phyloP scores from a whole-genome alignment of 2,329 filamentous ascomycete species.

The Knoxdaviesia proteae region DNA sequence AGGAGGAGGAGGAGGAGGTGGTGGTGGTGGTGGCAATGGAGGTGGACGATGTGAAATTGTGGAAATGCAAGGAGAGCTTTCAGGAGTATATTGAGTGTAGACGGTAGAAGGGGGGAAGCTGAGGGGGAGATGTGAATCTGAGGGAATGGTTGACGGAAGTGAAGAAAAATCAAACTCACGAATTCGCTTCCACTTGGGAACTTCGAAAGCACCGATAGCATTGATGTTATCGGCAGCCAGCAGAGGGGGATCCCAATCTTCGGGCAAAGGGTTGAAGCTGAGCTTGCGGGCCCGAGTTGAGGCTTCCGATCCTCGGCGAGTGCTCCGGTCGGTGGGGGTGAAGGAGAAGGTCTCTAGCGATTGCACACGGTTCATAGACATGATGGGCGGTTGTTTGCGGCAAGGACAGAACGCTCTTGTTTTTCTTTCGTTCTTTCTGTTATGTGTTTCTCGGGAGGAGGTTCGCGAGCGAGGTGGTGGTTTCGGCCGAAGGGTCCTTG shows the following conservation, averaged over 20 bases:
- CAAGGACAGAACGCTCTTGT: not conserved
- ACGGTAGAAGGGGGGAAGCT: too few relatives aligned
- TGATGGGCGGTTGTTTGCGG: constrained; percentile 8
- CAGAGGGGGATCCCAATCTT: constrained; percentile 25
- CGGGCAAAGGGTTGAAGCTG: constrained; percentile 32
- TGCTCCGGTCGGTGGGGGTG: constrained; percentile 14
- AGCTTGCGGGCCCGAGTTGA: constrained; percentile 26
- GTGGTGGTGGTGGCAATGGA: too few relatives aligned
- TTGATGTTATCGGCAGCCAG: constrained; percentile 19
- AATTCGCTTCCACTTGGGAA: constrained; percentile 30
- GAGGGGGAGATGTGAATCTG: not conserved
- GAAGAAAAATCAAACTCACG: constrained; percentile 15
- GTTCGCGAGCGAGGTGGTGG: too few relatives aligned
- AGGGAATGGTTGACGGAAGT: not conserved
- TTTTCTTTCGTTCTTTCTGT: too few relatives aligned
- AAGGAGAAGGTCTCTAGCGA: constrained; percentile 31
- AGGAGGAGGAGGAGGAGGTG: too few relatives aligned
- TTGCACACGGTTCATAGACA: constrained; percentile 31
- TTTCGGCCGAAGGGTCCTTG: too few relatives aligned
- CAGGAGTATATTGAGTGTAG: too few relatives aligned
- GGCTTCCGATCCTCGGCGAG: constrained; percentile 20
- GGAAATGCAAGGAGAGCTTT: too few relatives aligned
- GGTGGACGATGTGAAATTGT: too few relatives aligned
- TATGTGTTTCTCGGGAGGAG: too few relatives aligned
- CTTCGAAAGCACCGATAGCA: constrained; percentile 30